A percentile compares a stretch with the other conserved stretches of the same genome.
phyloP scores from a whole-genome alignment of 2,329 filamentous ascomycete genomes.

The Colletotrichum musicola region DNA sequence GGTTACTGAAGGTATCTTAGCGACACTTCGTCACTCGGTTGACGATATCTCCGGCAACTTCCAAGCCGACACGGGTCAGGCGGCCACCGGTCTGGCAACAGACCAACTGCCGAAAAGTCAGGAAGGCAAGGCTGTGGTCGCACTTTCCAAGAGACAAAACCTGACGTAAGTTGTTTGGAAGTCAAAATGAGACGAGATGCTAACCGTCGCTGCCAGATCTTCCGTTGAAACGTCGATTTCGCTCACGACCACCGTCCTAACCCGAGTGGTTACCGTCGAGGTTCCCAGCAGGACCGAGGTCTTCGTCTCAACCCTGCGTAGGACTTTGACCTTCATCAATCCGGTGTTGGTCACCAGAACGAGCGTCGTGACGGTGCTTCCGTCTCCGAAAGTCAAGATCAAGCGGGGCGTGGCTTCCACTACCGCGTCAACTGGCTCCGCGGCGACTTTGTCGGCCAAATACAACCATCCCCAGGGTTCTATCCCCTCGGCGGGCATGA shows the following conservation, averaged over 20 bases:
- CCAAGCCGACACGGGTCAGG: too few relatives aligned
- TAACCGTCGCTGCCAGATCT: not conserved
- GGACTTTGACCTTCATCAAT: slow-evolving; percentile 45
- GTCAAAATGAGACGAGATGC: not conserved
- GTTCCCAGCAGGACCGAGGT: slow-evolving; percentile 38
- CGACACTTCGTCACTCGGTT: too few relatives aligned
- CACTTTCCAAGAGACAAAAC: slow-evolving; percentile 9
- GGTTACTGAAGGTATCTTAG: not conserved
- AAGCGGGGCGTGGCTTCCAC: too few relatives aligned
- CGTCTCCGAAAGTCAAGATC: not conserved
- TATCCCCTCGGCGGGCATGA: not conserved
- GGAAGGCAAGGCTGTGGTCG: slow-evolving; percentile 2
- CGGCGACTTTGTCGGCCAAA: not conserved
- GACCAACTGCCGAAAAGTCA: not conserved
- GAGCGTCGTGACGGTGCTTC: slow-evolving; percentile 41
- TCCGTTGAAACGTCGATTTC: not conserved
- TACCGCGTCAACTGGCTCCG: not conserved
- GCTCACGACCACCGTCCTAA: slow-evolving; percentile 29
- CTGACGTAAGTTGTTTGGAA: slow-evolving; percentile 2
- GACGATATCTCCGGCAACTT: too few relatives aligned
- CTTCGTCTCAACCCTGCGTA: slow-evolving; percentile 39
- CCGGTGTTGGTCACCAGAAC: slow-evolving; percentile 43
- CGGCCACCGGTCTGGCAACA: not conserved
- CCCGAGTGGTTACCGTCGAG: slow-evolving; percentile 41
- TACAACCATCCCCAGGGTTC: not conserved